Conservation (phyloP, 139 green algal species). For the Tetradesmus obliquus region DNA sequence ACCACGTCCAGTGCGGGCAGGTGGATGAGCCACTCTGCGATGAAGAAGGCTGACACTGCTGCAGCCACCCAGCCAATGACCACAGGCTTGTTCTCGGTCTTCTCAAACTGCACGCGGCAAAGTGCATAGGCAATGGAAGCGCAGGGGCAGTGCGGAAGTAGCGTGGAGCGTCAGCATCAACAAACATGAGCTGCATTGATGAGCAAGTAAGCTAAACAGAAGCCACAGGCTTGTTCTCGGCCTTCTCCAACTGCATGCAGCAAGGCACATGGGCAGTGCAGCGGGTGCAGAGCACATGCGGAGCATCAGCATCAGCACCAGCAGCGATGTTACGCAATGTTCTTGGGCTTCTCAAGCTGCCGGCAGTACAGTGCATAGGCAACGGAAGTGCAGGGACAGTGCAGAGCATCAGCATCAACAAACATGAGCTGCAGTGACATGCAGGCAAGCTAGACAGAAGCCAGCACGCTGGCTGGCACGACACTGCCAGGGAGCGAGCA, state of each 20-base stretch:
- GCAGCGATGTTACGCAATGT: conserved; percentile 41
- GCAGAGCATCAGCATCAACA: neutral
- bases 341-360: conserved; percentile 72
- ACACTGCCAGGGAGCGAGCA: too few species aligned
- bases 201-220: too few species aligned
- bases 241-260: conserved; percentile 66
- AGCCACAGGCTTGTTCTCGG: conserved; percentile 69
- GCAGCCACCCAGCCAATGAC: conserved; percentile 64
- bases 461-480: too few species aligned
- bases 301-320: neutral
- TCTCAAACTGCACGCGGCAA: conserved; percentile 64
- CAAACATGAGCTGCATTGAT: neutral
- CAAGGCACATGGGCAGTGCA: too few species aligned
- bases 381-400: too few species aligned
- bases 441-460: too few species aligned
- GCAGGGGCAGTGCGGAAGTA: neutral
- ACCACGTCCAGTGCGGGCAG: conserved; percentile 75
- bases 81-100: conserved; percentile 70
- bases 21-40: conserved; percentile 79
- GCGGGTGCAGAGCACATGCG: neutral
- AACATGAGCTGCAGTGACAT: too few species aligned
- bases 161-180: neutral
- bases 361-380: too few species aligned
- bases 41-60: conserved; percentile 61
- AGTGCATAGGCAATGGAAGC: neutral